phyloP scores from a whole-genome alignment of 192 early-diverging fungal genomes.

The Chytriomyces sp. region DNA sequence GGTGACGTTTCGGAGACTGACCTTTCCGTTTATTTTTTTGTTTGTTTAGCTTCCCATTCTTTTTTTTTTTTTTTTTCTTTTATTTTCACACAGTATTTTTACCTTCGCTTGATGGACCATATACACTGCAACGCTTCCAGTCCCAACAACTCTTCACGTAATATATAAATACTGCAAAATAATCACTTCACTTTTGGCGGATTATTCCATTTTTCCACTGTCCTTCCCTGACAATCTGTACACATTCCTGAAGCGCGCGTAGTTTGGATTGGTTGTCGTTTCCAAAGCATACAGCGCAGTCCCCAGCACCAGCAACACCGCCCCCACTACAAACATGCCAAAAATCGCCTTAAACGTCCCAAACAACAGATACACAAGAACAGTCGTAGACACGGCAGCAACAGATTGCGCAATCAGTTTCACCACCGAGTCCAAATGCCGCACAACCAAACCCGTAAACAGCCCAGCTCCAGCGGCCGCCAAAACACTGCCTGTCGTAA shows the following conservation, averaged over 20 bases:
- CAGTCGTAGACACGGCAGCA: conserved; percentile 13
- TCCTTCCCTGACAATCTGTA: background rate
- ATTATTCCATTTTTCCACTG: background rate
- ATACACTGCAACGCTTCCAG: too few relatives aligned
- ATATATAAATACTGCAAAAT: too few relatives aligned
- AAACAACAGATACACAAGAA: conserved; percentile 6
- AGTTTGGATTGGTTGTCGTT: background rate
- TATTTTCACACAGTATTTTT: too few relatives aligned
- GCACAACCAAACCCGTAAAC: conserved; percentile 14
- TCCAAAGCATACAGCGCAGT: conserved; percentile 4
- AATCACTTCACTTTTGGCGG: too few relatives aligned
- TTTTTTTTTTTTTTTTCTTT: too few relatives aligned
- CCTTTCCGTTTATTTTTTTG: too few relatives aligned
- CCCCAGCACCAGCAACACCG: background rate
- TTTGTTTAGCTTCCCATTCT: too few relatives aligned
- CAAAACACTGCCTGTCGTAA: background rate
- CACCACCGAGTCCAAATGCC: conserved; percentile 12
- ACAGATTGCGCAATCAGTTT: conserved; percentile 21
- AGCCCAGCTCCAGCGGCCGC: conserved; percentile 20
- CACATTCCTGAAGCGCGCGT: background rate
- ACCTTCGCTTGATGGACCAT: too few relatives aligned
- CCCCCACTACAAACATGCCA: background rate
- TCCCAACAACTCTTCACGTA: too few relatives aligned
- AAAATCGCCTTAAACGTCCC: conserved; percentile 2
- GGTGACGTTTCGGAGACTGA: background rate